phyloP scores from a whole-genome alignment of 2,329 filamentous ascomycete genomes.

The Colletotrichum sp. region DNA sequence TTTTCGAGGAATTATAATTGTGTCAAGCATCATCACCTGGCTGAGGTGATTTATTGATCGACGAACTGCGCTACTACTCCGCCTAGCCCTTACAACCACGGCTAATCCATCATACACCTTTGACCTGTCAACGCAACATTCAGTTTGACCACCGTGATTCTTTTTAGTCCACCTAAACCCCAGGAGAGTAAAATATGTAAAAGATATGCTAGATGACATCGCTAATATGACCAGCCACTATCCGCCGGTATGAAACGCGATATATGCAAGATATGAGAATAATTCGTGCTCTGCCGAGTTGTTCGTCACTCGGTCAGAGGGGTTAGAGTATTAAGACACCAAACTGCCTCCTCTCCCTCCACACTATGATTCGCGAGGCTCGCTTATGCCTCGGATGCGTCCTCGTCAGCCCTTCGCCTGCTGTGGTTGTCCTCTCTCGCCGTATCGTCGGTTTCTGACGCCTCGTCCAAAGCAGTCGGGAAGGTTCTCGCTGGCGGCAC shows the following conservation, averaged over 20 bases:
- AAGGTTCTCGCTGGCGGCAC: not conserved
- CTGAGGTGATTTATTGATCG: not conserved
- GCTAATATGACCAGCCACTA: not conserved
- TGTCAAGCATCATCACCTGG: not conserved
- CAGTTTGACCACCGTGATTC: not conserved
- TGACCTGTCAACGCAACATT: not conserved
- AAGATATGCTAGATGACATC: not conserved
- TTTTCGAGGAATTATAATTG: not conserved
- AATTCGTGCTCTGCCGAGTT: conserved; percentile 11
- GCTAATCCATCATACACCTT: not conserved
- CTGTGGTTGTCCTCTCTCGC: conserved; percentile 10
- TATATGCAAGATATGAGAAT: conserved; percentile 12
- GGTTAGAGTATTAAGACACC: not conserved
- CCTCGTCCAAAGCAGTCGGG: conserved; percentile 2
- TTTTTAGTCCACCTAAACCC: not conserved
- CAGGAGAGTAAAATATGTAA: not conserved
- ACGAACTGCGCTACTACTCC: not conserved
- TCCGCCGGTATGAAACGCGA: not conserved
- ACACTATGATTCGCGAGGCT: not conserved
- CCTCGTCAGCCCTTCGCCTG: not conserved
- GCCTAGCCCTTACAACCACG: not conserved
- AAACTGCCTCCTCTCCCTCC: not conserved
- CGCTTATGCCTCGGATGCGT: not conserved
- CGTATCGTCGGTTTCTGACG: conserved; percentile 19
- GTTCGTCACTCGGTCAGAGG: conserved; percentile 4